phyloP scores from a whole-genome alignment of 1,284 basidiomycete species.

The Thelephora terrestris region DNA sequence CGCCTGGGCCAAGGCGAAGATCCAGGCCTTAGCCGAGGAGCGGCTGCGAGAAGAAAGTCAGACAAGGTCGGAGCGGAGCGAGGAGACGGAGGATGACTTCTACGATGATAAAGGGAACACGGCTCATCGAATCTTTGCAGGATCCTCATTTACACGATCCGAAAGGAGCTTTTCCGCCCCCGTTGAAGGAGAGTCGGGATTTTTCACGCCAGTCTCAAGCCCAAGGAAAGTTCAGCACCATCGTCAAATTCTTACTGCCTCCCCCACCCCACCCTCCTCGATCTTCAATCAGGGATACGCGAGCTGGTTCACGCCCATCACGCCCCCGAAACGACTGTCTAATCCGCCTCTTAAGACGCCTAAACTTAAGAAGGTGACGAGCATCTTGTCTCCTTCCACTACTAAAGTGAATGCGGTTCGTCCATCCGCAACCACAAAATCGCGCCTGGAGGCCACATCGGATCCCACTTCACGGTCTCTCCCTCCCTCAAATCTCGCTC shows the following conservation, averaged over 20 bases:
- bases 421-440: too few relatives aligned
- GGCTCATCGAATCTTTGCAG: conserved; percentile 40
- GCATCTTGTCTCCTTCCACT: background rate
- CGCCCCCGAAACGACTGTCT: too few relatives aligned
- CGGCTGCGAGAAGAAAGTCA: conserved; percentile 2
- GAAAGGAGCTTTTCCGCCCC: background rate
- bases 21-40: background rate
- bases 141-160: background rate
- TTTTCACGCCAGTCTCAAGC: conserved; percentile 20
- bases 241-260: background rate
- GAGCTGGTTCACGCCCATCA: background rate
- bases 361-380: background rate
- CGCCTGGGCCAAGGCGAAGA: background rate
- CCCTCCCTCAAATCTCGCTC: background rate
- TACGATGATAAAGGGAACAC: conserved; percentile 39
- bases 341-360: too few relatives aligned
- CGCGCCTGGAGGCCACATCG: background rate
- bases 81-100: conserved; percentile 31
- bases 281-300: background rate
- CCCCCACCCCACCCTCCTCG: background rate
- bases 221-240: conserved; percentile 8
- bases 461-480: background rate
- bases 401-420: background rate
- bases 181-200: conserved; percentile 10
- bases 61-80: conserved; percentile 20